phyloP scores from a whole-genome alignment of 2,329 filamentous ascomycete genomes.

The Fusarium temperatum region DNA sequence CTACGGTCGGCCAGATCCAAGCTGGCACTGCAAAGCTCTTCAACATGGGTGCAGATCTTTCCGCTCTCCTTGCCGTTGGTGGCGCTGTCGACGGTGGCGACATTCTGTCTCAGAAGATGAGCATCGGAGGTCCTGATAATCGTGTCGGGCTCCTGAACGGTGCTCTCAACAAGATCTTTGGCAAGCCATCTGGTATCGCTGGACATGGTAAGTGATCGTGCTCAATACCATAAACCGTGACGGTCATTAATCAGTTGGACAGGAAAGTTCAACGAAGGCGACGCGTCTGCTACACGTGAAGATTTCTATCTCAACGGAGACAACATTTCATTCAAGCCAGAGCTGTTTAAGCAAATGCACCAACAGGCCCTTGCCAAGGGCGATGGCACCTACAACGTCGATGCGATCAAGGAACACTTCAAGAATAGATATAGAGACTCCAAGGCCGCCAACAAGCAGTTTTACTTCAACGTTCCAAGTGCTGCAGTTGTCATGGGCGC shows the following conservation, averaged over 20 bases:
- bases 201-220: background rate
- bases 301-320: constrained; percentile 25
- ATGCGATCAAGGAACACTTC: constrained; percentile 25
- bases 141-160: constrained; percentile 15
- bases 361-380: constrained; percentile 20
- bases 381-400: constrained; percentile 21
- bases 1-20: constrained; percentile 19
- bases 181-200: constrained; percentile 20
- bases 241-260: background rate
- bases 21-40: constrained; percentile 20
- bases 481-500: constrained; percentile 23
- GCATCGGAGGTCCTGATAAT: constrained; percentile 13
- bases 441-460: constrained; percentile 21
- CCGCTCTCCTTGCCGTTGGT: constrained; percentile 10
- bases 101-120: constrained; percentile 25
- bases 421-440: constrained; percentile 21
- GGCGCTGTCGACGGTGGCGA: constrained; percentile 18
- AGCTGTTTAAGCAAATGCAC: constrained; percentile 19
- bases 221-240: rapidly evolving
- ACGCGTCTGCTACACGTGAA: constrained; percentile 24
- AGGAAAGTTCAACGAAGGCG: constrained; percentile 28
- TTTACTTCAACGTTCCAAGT: constrained; percentile 18
- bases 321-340: constrained; percentile 16
- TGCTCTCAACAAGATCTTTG: constrained; percentile 20
- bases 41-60: constrained; percentile 21